A percentile compares a stretch with the other conserved stretches of the same genome.
phyloP scores from a whole-genome alignment of 768 basidiomycete species.

The Agrocybe chaxingu region DNA sequence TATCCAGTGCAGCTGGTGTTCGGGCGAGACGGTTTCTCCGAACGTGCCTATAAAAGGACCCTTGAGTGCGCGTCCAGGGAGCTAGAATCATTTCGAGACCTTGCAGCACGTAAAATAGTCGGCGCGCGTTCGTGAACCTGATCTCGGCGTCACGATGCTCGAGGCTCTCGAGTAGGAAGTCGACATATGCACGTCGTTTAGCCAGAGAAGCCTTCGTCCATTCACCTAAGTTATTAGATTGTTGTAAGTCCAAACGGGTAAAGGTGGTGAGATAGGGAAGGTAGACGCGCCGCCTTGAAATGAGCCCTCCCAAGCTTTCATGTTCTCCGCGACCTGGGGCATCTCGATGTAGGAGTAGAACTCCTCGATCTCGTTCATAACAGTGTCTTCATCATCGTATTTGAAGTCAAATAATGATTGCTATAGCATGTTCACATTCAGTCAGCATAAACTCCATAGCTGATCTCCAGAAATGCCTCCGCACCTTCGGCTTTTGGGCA shows the following conservation, averaged over 20 bases:
- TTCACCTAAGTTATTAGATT: slow-evolving; percentile 33
- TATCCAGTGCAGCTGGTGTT: slow-evolving; percentile 95
- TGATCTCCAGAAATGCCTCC: slow-evolving; percentile 12
- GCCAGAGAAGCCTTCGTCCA: slow-evolving; percentile 72
- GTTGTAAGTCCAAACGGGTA: slow-evolving; percentile 1
- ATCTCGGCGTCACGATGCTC: slow-evolving; percentile 84
- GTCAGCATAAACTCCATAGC: background rate
- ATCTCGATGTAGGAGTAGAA: slow-evolving; percentile 98
- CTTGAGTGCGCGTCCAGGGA: background rate
- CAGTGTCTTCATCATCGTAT: slow-evolving; percentile 94
- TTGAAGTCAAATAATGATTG: slow-evolving; percentile 88
- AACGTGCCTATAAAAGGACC: slow-evolving; percentile 63
- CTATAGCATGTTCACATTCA: slow-evolving; percentile 32
- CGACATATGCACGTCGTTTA: slow-evolving; percentile 70
- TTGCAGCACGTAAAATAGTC: slow-evolving; percentile 90
- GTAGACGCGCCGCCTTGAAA: slow-evolving; percentile 64
- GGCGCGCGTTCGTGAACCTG: slow-evolving; percentile 82
- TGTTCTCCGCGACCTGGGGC: slow-evolving; percentile 83
- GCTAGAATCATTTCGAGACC: slow-evolving; percentile 41
- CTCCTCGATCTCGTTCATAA: slow-evolving; percentile 95
- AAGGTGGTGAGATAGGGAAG: background rate
- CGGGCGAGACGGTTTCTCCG: slow-evolving; percentile 85
- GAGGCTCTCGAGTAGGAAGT: slow-evolving; percentile 79
- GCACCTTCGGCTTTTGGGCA: slow-evolving; percentile 73
- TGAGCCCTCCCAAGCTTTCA: slow-evolving; percentile 84